These are phyloP conservation scores for Iris pallida DNA, from an alignment of 116 monocot species.

Conservation along the genomic window DNA sequence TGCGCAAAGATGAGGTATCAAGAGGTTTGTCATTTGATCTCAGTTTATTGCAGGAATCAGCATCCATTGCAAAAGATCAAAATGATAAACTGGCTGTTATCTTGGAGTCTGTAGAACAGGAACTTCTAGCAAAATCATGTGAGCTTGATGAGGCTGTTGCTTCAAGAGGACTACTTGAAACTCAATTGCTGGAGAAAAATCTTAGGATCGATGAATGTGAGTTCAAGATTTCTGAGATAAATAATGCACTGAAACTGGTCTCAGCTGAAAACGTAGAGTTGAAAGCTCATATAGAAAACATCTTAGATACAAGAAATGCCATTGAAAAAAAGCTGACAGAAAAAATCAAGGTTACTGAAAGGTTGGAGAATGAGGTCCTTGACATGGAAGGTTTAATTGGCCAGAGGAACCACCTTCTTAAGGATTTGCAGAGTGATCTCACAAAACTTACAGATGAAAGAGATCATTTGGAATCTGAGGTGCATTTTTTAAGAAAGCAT, in stretches of 20 bases:
- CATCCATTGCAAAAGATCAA: slow-evolving; percentile 42
- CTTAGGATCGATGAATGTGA: slow-evolving; percentile 30
- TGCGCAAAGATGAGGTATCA: slow-evolving; percentile 44
- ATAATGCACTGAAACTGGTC: slow-evolving; percentile 16
- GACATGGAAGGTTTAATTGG: slow-evolving; percentile 35
- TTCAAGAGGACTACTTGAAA: slow-evolving; percentile 22
- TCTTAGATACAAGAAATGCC: slow-evolving; percentile 18
- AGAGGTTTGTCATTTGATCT: slow-evolving; percentile 56
- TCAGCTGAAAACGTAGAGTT: slow-evolving; percentile 42
- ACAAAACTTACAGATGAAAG: slow-evolving; percentile 35
- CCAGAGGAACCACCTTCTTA: slow-evolving; percentile 25
- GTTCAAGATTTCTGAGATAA: slow-evolving; percentile 27
- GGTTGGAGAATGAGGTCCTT: slow-evolving; percentile 48
- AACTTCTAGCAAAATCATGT: slow-evolving; percentile 26
- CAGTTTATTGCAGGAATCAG: slow-evolving; percentile 51
- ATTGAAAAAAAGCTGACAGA: slow-evolving; percentile 39
- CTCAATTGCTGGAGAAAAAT: slow-evolving; percentile 38
- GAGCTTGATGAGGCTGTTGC: slow-evolving; percentile 31
- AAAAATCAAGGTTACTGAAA: slow-evolving; percentile 30
- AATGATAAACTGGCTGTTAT: slow-evolving; percentile 30
- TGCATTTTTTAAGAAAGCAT: slow-evolving; percentile 47
- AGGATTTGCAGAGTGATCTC: slow-evolving; percentile 35
- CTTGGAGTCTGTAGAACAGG: slow-evolving; percentile 35
- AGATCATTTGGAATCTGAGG: slow-evolving; percentile 25
- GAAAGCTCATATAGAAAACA: slow-evolving; percentile 33